Conservation (phyloP, 306 rosid genomes). For the Trifolium subterraneum region DNA sequence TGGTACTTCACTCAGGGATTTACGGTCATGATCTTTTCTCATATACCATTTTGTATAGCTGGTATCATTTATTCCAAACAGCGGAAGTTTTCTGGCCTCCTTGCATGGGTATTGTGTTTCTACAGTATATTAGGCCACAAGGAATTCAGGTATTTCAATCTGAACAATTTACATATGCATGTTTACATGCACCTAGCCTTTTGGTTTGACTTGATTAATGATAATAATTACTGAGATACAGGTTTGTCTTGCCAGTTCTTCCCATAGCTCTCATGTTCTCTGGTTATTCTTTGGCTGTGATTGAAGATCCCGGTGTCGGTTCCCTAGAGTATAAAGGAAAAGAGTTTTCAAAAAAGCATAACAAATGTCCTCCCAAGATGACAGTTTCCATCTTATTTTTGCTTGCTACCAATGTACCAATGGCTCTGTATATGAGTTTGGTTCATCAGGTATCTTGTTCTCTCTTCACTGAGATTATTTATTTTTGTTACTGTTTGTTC, state of each 20-base stretch:
- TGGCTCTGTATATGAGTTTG: conserved; percentile 96
- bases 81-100: conserved; percentile 83
- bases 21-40: conserved; percentile 76
- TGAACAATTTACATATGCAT: conserved; percentile 29
- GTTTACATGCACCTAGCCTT: neutral
- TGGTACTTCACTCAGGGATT: conserved; percentile 99
- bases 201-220: conserved; percentile 38
- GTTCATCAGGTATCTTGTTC: conserved; percentile 84
- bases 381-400: conserved; percentile 63
- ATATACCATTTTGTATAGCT: conserved; percentile 78
- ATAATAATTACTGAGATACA: conserved; percentile 5
- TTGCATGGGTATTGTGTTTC: conserved; percentile 83
- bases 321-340: conserved; percentile 47
- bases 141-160: conserved; percentile 81
- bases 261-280: conserved; percentile 90
- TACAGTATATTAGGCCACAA: conserved; percentile 91
- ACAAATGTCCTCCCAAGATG: conserved; percentile 56
- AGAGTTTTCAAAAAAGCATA: conserved; percentile 40
- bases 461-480: conserved; percentile 1
- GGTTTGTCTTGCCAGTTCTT: conserved; percentile 95
- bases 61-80: conserved; percentile 78
- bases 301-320: conserved; percentile 46
- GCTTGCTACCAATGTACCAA: conserved; percentile 86
- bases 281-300: conserved; percentile 75
- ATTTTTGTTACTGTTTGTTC: conserved; percentile 5